Base-by-base conservation (phyloP, 108 stramenopile genomes). In the Nitzschia putrida region DNA sequence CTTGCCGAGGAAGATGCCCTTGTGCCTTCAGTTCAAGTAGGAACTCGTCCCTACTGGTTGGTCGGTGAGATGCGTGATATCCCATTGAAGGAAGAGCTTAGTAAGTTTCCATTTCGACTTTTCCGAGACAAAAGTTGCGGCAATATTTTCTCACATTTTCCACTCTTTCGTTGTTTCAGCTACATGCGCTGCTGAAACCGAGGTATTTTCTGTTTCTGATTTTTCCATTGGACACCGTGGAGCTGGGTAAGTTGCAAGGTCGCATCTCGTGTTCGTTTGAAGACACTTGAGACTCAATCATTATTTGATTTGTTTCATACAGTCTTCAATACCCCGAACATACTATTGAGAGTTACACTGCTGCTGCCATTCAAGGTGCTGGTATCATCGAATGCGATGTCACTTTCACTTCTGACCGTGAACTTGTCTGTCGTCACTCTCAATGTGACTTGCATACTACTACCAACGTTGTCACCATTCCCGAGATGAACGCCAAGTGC, bases 311-410 rank as follows among this genome's bases (percentile, higher is more conserved):
- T n/a, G n/a, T n/a, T n/a, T n/a, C n/a, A n/a, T n/a, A n/a, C n/a
- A n/a, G 72, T 42, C 56, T 89, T 73, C 73, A 76, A 50, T 83
- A 68, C 53, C 87, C 87, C 11, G 87, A 88, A 43, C 87, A 88
- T 70, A 88, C 87, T 8, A 4, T 71, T 21, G 74, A 66, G 16
- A 59, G 41, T 14, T 66, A 84, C 83, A 74, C 82, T 57, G 84
- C 84, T 14, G 84, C 78, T 13, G 70, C 74, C 8, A 4, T 76
- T 3, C 57, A 61, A 60, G 89, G 89, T 47, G 86, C 89, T 23
- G 89, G 89, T 11, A 77, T 91, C 51, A 77, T 91, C 29, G 89
- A 91, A 66, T 91, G 89, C 57, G 89, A 91, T 75, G 89, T 91
- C 29, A 91, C 85, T 14, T 87, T 91, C 66, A 91, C 89, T 22